Evolutionary conservation across 306 rosid species (phyloP).

Genomic region (Quercus robur): DNA sequence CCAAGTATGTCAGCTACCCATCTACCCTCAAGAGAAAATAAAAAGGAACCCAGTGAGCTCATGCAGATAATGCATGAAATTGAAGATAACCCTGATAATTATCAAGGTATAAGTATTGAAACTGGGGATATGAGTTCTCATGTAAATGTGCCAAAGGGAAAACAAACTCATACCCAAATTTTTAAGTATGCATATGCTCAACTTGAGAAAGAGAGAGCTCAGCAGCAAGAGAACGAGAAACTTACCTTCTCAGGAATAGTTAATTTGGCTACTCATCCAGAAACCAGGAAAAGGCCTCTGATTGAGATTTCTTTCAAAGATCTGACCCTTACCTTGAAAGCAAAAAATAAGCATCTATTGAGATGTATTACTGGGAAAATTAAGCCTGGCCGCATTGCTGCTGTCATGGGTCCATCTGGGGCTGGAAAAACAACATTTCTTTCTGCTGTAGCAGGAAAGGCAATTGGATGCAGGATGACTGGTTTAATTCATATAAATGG

Average conservation of each 20-base stretch:
- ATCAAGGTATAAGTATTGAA: conserved; percentile 37
- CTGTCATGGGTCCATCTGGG: conserved; percentile 99
- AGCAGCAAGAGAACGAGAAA: conserved; percentile 63
- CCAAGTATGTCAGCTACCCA: conserved; percentile 35
- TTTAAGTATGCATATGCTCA: conserved; percentile 84
- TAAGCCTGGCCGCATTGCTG: conserved; percentile 88
- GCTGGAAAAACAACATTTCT: conserved; percentile 97
- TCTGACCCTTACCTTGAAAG: conserved; percentile 80
- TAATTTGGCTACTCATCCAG: conserved; percentile 65
- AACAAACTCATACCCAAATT: conserved; percentile 66
- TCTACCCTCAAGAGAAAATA: conserved; percentile 39
- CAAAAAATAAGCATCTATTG: conserved; percentile 67
- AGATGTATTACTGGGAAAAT: conserved; percentile 84
- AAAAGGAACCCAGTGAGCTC: conserved; percentile 37
- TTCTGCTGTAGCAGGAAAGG: conserved; percentile 90
- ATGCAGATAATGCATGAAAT: conserved; percentile 53
- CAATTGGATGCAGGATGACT: conserved; percentile 66
- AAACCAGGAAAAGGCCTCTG: conserved; percentile 62
- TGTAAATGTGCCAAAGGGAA: conserved; percentile 49
- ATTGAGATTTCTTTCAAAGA: conserved; percentile 88
- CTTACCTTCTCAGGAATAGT: conserved; percentile 87
- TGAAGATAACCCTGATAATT: conserved; percentile 51
- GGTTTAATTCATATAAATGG: conserved; percentile 86
- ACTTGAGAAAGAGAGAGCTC: conserved; percentile 92
- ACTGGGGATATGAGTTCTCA: conserved; percentile 24